These are phyloP conservation scores for Neofusicoccum ribis DNA, from an alignment of 2,329 filamentous ascomycete genomes.

Conservation along the genomic window DNA sequence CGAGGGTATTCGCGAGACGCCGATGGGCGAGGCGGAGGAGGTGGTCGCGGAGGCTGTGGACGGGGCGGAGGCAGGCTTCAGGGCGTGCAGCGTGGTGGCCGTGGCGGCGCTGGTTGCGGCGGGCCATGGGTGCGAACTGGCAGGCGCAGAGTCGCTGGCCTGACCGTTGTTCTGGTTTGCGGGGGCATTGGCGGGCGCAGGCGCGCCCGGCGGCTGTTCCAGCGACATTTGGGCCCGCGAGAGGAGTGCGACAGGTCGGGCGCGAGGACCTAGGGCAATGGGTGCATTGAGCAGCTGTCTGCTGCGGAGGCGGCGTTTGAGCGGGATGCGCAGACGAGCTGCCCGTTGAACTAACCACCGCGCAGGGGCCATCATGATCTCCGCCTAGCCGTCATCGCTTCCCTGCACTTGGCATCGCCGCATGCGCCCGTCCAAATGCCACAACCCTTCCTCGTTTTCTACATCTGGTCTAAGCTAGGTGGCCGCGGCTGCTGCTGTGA, in stretches of 20 bases:
- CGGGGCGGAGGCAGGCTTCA: constrained; percentile 1
- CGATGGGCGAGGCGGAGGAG: neutral
- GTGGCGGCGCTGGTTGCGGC: constrained; percentile 7
- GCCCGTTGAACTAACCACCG: constrained; percentile 8
- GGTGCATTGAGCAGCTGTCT: constrained; percentile 11
- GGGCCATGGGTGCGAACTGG: constrained; percentile 3
- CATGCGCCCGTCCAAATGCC: neutral
- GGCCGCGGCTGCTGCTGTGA: neutral
- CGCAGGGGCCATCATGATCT: constrained; percentile 8
- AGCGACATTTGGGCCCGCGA: constrained; percentile 10
- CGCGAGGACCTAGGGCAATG: neutral
- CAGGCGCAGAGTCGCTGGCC: constrained; percentile 11
- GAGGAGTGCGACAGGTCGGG: neutral
- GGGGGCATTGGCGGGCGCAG: constrained; percentile 15
- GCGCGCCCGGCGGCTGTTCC: constrained; percentile 9
- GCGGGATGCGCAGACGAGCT: constrained; percentile 12
- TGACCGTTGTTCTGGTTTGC: constrained; percentile 3
- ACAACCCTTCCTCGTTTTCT: neutral
- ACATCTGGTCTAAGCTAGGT: neutral
- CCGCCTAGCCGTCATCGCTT: constrained; percentile 13
- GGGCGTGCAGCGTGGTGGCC: neutral
- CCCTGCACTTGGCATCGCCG: neutral
- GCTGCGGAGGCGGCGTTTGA: constrained; percentile 5
- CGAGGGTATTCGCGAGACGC: constrained; percentile 12
- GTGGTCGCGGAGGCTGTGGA: constrained; percentile 2